phyloP scores from a whole-genome alignment of 225 moss, liverwort and hornwort genomes.

The Antitrichia curtipendula region DNA sequence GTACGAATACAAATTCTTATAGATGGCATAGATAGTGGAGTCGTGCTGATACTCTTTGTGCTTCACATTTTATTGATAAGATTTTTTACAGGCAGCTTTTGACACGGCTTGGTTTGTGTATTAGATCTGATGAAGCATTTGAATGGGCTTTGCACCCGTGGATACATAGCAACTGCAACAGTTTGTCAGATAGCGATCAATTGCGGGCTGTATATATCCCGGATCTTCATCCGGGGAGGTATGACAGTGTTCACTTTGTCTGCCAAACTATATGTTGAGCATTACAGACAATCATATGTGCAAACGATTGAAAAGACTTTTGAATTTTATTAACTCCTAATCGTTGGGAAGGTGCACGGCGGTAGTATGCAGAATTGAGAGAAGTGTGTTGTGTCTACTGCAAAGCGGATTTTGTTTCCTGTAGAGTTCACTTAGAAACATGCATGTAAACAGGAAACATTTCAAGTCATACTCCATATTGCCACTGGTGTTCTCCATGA shows the following conservation, averaged over 20 bases:
- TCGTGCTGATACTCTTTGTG: not conserved
- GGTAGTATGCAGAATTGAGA: not conserved
- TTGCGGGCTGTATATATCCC: conserved; percentile 54
- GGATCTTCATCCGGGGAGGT: conserved; percentile 83
- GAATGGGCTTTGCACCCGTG: conserved; percentile 67
- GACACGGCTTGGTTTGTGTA: conserved; percentile 1
- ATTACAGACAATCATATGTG: not conserved
- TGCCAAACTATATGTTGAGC: not conserved
- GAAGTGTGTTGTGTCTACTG: not conserved
- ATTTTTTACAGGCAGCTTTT: not conserved
- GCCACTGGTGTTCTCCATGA: not conserved
- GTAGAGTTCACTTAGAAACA: not conserved
- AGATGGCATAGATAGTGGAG: not conserved
- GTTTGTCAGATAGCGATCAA: conserved; percentile 50
- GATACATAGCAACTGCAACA: conserved; percentile 85
- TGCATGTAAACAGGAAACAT: not conserved
- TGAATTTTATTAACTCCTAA: not conserved
- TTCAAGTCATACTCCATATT: not conserved
- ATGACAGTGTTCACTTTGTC: not conserved
- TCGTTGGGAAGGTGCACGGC: not conserved
- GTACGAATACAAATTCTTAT: not conserved
- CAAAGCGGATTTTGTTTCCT: not conserved
- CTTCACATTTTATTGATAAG: not conserved
- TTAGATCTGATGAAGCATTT: conserved; percentile 47
- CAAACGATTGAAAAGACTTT: not conserved